Evolutionary conservation across 306 rosid genomes (phyloP), one percentile per base, ranked within the genome.

Genomic region (Cicer judaicum): DNA sequence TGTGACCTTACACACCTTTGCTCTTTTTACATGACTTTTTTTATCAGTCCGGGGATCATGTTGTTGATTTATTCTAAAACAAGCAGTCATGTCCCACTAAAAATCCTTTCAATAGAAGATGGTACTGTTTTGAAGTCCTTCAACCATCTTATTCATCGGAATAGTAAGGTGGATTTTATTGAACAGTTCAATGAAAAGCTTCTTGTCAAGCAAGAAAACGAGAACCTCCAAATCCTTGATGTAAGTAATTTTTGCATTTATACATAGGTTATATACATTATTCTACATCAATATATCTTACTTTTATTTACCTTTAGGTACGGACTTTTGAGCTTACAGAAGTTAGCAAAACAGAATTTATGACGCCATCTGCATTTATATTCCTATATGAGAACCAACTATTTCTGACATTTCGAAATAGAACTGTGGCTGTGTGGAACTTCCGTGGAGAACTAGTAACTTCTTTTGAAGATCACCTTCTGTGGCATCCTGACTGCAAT

Each of bases 401-500:
- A 73, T 93, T 93, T 73, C 78, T 93, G 74, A 93, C 98, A 6
- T 93, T 93, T 74, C 87, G 96, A 60, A 85, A 93, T 68, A 93
- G 96, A 59, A 88, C 92, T 62, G 98, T 93, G 77, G 98, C 97
- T 78, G 98, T 93, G 61, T 93, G 98, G 98, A 93, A 93, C 84
- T 93, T 93, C 44, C 97, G 97, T 16, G 98, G 98, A 76, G 96
- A 93, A 81, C 97, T 89, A 59, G 98, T 93, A 15, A 93, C 98
- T 39, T 93, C 98, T 4, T 93, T 93, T 75, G 98, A 93, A 81
- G 98, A 93, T 74, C 98, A 93, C 83, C 92, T 91, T 75, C 79
- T 93, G 89, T 93, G 97, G 98, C 98, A 93, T 85, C 98, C 98
- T 3, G 97, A 93, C 88, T 93, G 97, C 86, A 91, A 93, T 56